Percentiles rank a stretch among this genome's conserved stretches.
These are phyloP conservation scores for Ganoderma sinense DNA, from an alignment of 1,284 basidiomycete species.

Conservation along the genomic window DNA sequence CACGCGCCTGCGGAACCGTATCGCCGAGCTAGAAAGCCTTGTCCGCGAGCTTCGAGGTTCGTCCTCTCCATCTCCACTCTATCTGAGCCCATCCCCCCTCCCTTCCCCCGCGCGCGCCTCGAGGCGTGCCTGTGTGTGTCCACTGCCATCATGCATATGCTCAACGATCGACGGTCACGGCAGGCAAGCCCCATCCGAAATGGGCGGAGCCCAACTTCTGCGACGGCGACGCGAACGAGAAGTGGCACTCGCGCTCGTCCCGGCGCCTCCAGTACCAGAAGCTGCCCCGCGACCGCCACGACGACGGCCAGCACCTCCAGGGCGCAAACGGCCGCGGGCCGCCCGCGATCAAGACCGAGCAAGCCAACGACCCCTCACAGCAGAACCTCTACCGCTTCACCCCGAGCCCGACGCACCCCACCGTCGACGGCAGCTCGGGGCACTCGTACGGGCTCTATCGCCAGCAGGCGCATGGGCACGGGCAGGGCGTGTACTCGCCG, in stretches of 20 bases:
- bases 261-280: slow-evolving; percentile 50
- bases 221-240: slow-evolving; percentile 79
- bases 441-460: slow-evolving; percentile 28
- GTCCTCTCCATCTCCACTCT: slow-evolving; percentile 27
- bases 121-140: slow-evolving; percentile 1
- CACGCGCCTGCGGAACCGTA: slow-evolving; percentile 82
- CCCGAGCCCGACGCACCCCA: slow-evolving; percentile 37
- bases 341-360: slow-evolving; percentile 46
- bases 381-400: slow-evolving; percentile 42
- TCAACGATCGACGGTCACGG: slow-evolving; percentile 15
- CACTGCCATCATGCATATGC: slow-evolving; percentile 2
- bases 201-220: slow-evolving; percentile 82
- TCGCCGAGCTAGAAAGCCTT: slow-evolving; percentile 89
- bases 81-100: slow-evolving; percentile 6
- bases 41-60: slow-evolving; percentile 83
- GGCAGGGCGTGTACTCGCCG: slow-evolving; percentile 33
- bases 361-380: slow-evolving; percentile 33
- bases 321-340: slow-evolving; percentile 23
- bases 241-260: slow-evolving; percentile 85
- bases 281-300: slow-evolving; percentile 32
- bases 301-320: slow-evolving; percentile 15
- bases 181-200: slow-evolving; percentile 83
- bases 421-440: slow-evolving; percentile 25
- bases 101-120: slow-evolving; percentile 12
- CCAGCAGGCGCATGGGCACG: slow-evolving; percentile 29